Evolutionary conservation across 78 protist species (phyloP), one percentile per base, ranked within the genome.

Genomic region (Reticulomyxa filosa): DNA sequence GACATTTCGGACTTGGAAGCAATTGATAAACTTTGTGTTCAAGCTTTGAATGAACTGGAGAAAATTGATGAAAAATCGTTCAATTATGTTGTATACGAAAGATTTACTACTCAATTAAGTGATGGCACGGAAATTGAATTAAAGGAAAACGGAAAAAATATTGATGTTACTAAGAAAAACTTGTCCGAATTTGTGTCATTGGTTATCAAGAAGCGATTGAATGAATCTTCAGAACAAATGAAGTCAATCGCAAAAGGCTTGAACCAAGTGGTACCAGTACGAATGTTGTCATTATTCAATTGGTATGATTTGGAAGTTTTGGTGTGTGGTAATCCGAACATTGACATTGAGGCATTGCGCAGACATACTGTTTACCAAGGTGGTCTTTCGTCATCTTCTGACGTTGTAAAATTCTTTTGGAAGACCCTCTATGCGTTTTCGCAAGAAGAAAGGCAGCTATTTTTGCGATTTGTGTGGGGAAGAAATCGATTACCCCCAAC

Each of bases 401-500:
- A 23, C 32, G 61, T 48, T 57, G 57, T 64, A 4, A 38, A 46
- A 30, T 46, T 36, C 51, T 42, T 64, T 38, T 64, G 69, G 69
- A 0, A 2, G 23, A 5, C 56, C 32, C 34, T 64, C 8, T 3
- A 4, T 3, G 3, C 7, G 0, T 64, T 64, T 46, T 7, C 30
- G 46, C 51, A 29, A n/a, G 69, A 38, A 33, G 38, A 46, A 30
- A 38, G 69, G 1, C 2, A 22, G 13, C 10, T 4, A n/a, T 64
- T 64, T 20, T 8, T 64, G 7, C 69, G 69, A 38, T 64, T 64
- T 37, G 69, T 46, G 4, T 64, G 69, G 69, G 69, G 69, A 2
- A 38, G 57, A 33, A 20, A 53, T 29, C 53, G 69, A n/a, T 38
- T 64, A 46, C 56, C 51, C 50, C 50, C 50, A 17, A 42, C 17